Percentiles rank a stretch among this genome's conserved stretches.
Evolutionary conservation across 2,329 filamentous ascomycete genomes (phyloP).

Genomic region (Ascochyta rabiei): DNA sequence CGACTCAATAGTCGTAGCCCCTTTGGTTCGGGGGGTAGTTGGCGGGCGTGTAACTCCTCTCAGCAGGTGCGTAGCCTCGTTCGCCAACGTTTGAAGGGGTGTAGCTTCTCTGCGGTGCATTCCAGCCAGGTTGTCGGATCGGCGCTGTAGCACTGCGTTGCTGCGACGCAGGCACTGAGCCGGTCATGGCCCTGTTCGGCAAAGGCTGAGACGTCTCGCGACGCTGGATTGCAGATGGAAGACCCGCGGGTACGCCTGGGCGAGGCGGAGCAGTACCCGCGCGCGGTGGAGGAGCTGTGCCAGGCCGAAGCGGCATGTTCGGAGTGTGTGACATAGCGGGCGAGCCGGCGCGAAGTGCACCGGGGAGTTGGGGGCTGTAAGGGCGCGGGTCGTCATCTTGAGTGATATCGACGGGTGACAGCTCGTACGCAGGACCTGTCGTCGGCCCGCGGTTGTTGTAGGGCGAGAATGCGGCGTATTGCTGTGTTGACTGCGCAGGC

Average conservation of each 20-base stretch:
- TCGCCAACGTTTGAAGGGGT: conserved; percentile 18
- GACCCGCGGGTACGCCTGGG: conserved; percentile 37
- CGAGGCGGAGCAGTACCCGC: conserved; percentile 41
- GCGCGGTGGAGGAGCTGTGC: conserved; percentile 29
- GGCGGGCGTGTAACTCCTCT: conserved; percentile 9
- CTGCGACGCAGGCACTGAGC: conserved; percentile 25
- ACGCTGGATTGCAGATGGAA: conserved; percentile 47
- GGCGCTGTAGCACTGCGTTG: conserved; percentile 46
- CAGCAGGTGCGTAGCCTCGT: conserved; percentile 11
- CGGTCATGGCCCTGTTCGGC: conserved; percentile 35
- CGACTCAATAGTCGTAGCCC: conserved; percentile 17
- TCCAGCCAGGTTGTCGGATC: conserved; percentile 37
- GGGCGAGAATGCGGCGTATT: conserved; percentile 40
- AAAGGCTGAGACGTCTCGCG: conserved; percentile 44
- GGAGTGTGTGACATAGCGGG: conserved; percentile 30
- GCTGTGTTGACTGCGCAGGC: conserved; percentile 17
- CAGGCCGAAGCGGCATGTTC: conserved; percentile 28
- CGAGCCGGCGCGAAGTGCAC: conserved; percentile 35
- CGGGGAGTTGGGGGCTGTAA: conserved; percentile 35
- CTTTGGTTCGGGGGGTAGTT: conserved; percentile 25
- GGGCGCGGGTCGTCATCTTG: conserved; percentile 24
- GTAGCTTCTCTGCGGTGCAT: conserved; percentile 30
- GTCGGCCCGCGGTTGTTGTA: conserved; percentile 37
- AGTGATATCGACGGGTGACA: conserved; percentile 44
- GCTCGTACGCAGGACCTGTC: conserved; percentile 39